Evolutionary conservation across 2,329 filamentous ascomycete species (phyloP).

Genomic region (Aureobasidium sp.): DNA sequence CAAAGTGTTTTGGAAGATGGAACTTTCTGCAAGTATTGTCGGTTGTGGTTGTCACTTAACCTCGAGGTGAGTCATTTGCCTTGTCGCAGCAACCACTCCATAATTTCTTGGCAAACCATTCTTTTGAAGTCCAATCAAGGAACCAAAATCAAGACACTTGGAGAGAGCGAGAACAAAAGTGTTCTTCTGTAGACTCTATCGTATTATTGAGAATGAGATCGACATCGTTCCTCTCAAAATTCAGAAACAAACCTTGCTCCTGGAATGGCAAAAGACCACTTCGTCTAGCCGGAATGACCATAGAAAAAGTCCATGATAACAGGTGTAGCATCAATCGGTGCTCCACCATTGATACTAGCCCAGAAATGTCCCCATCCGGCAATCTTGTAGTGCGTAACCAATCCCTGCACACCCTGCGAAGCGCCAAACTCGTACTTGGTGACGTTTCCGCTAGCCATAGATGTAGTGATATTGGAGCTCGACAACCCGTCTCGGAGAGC

Average conservation of each 20-base stretch:
- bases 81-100: too few species aligned
- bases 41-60: too few species aligned
- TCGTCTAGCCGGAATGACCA: not conserved
- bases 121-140: too few species aligned
- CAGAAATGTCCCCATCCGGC: conserved; percentile 33
- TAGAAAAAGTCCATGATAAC: conserved; percentile 26
- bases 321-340: conserved; percentile 22
- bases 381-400: conserved; percentile 34
- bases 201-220: not conserved
- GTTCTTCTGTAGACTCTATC: not conserved
- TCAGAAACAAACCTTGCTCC: not conserved
- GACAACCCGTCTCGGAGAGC: conserved; percentile 27
- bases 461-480: conserved; percentile 23
- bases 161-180: too few species aligned
- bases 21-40: too few species aligned
- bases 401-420: conserved; percentile 24
- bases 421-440: conserved; percentile 24
- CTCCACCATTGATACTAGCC: conserved; percentile 25
- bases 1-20: too few species aligned
- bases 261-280: not conserved
- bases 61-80: too few species aligned
- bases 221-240: not conserved
- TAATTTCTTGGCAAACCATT: too few species aligned
- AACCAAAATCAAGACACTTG: too few species aligned
- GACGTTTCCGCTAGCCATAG: conserved; percentile 20